Evolutionary conservation across 1,284 basidiomycete genomes (phyloP), one percentile per base, ranked within the genome.

Genomic region (Stygiomarasmius scandens): DNA sequence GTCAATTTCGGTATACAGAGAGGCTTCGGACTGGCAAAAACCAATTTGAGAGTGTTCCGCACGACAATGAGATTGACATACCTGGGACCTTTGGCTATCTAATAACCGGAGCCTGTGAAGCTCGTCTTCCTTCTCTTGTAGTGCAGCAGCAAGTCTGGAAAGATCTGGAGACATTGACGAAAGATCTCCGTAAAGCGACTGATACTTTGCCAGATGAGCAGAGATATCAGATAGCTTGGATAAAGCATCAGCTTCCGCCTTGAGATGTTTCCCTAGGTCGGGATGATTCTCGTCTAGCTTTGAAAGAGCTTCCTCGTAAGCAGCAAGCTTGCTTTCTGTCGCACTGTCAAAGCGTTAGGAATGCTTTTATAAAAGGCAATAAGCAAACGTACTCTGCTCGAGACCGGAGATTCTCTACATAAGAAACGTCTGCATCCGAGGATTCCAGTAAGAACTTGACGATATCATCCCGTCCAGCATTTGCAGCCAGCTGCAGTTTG

Each of bases 1-100:
- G 61, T 97, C 95, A 4, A 98, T 76, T 73, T 98, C 96, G 41
- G 86, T 79, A 66, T 92, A 96, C 22, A 96, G 72, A 24, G 90
- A 83, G n/a, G 85, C 80, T 61, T 93, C 89, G 4, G 89, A 81
- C 84, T 93, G 66, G 43, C 50, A 22, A 53, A 44, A 44, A 22
- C 48, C 24, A 46, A 44, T 20, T 49, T 27, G 56, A 49, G 46
- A 54, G 47, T 8, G n/a, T 10, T 34, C 23, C 11, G 19, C 19
- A 16, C 2, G 11, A 58, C 9, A 38, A 22, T 19, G 22, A 43
- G 1, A 14, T 24, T 22, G 27, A 14, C 73, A 25, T 55, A 85
- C 86, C 74, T 83, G 77, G 51, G 73, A 74, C 47, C 79, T 80
- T 62, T 90, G 83, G 43, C 72, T 74, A 29, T 82, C 79, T 52